Evolutionary conservation across 2,329 filamentous ascomycete genomes (phyloP), one percentile per base, ranked within the genome.

Genomic region (Stagonosporopsis rhizophila): DNA sequence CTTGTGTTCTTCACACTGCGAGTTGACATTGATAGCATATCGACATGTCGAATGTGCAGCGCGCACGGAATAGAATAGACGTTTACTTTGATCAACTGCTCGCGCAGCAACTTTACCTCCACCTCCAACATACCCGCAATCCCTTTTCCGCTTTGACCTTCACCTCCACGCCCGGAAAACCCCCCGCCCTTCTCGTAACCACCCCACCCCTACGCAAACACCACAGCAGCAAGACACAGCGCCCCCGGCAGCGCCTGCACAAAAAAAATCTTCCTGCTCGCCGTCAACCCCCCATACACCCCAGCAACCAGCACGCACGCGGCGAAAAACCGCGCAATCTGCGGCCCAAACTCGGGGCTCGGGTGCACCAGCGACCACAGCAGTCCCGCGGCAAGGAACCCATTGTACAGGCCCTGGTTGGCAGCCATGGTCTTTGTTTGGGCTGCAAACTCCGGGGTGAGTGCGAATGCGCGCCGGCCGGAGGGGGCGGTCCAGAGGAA

Each of bases 391-490:
- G 47, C 47, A 4, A 50, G 47, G 15, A 50, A 42, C 2, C 47
- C 47, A 11, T 50, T 50, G 38, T 50, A 50, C 14, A 50, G 28
- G 22, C 47, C 47, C 15, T 50, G 47, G 20, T 50, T 50, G 15
- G 47, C 47, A 6, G 47, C 47, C 47, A 50, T 50, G 28, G 3
- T 44, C n/a, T 44, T 42, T 0, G 47, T 50, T 28, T 44, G 19
- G 14, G n/a, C n/a, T 3, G 47, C 47, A n/a, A 50, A 50, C 15
- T 42, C 39, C 4, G 38, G 47, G n/a, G 34, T 44, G 20, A 50
- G 38, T 6, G 38, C 30, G 6, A 51, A 51, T 14, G 39, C 48
- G 28, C 23, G 19, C 7, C 37, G 39, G 11, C 48, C 48, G 2
- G 39, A 30, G n/a, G 48, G 48, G 0, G 30, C 28, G 28, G 48